Evolutionary conservation across 805 yeast species (phyloP).

Genomic region (Myxozyma sirexii): DNA sequence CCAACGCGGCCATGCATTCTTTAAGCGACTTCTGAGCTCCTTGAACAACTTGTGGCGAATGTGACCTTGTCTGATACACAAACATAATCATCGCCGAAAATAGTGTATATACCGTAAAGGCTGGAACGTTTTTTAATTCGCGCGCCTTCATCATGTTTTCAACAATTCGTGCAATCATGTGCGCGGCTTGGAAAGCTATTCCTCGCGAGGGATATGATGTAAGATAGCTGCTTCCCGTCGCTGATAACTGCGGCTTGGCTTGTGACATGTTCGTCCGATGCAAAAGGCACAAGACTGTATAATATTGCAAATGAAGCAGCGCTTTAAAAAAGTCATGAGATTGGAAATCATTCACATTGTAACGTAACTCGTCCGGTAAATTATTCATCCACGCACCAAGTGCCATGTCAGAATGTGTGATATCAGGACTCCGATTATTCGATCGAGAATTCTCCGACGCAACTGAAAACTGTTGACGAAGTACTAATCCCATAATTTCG

Average conservation of each 20-base stretch:
- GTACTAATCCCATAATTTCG: constrained; percentile 69
- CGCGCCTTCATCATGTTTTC: constrained; percentile 56
- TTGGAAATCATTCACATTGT: constrained; percentile 57
- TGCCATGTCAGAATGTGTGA: constrained; percentile 67
- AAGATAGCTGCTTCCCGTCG: constrained; percentile 17
- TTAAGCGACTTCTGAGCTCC: constrained; percentile 45
- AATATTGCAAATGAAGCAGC: constrained; percentile 66
- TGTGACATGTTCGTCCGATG: constrained; percentile 67
- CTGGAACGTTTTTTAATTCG: constrained; percentile 57
- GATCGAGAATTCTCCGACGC: constrained; percentile 58
- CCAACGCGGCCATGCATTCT: constrained; percentile 44
- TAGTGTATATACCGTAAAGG: constrained; percentile 59
- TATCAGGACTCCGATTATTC: constrained; percentile 52
- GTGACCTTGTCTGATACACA: constrained; percentile 63
- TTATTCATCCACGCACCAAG: constrained; percentile 76
- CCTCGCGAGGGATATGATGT: constrained; percentile 71
- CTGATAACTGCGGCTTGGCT: constrained; percentile 35
- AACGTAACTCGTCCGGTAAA: constrained; percentile 63
- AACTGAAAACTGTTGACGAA: constrained; percentile 70
- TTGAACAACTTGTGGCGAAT: constrained; percentile 43
- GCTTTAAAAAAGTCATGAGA: constrained; percentile 62
- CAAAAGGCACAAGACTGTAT: constrained; percentile 68
- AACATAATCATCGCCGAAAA: constrained; percentile 71
- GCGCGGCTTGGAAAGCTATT: constrained; percentile 78
- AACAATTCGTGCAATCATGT: constrained; percentile 67